Conservation (phyloP, 306 rosid genomes). For the Trifolium subterraneum region DNA sequence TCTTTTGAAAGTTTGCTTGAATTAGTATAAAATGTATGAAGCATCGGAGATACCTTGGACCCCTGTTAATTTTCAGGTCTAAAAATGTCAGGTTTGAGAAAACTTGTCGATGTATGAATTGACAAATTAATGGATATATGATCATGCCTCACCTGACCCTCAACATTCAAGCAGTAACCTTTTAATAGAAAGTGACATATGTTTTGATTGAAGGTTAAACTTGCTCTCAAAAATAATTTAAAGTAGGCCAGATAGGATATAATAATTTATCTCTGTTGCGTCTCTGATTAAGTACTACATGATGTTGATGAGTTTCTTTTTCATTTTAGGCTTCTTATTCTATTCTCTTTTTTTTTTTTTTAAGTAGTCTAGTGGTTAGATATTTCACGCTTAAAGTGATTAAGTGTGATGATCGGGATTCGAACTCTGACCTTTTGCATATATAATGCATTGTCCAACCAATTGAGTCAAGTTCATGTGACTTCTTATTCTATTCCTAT, state of each 20-base stretch:
- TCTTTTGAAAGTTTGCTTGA: constrained; percentile 45
- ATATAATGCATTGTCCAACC: too few relatives aligned
- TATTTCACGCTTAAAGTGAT: too few relatives aligned
- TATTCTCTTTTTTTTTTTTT: too few relatives aligned
- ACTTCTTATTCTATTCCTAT: too few relatives aligned
- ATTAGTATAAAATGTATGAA: constrained; percentile 37
- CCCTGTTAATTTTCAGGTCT: constrained; percentile 55
- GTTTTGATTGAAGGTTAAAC: constrained; percentile 17
- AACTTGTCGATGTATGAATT: constrained; percentile 54
- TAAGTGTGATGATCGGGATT: too few relatives aligned
- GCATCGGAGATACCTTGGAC: constrained; percentile 49
- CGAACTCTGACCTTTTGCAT: too few relatives aligned
- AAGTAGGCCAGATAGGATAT: background rate
- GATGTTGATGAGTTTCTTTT: too few relatives aligned
- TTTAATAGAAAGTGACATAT: constrained; percentile 25
- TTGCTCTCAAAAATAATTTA: background rate
- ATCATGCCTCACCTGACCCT: constrained; percentile 38
- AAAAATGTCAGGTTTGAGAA: constrained; percentile 52
- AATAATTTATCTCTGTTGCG: too few relatives aligned
- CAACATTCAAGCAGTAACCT: constrained; percentile 21
- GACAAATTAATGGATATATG: constrained; percentile 57
- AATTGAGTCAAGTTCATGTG: too few relatives aligned
- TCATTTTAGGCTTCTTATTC: too few relatives aligned
- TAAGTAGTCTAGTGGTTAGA: too few relatives aligned
- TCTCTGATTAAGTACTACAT: too few relatives aligned